Evolutionary conservation across 2,329 filamentous ascomycete species (phyloP).

Genomic region (Fusarium paranaense): DNA sequence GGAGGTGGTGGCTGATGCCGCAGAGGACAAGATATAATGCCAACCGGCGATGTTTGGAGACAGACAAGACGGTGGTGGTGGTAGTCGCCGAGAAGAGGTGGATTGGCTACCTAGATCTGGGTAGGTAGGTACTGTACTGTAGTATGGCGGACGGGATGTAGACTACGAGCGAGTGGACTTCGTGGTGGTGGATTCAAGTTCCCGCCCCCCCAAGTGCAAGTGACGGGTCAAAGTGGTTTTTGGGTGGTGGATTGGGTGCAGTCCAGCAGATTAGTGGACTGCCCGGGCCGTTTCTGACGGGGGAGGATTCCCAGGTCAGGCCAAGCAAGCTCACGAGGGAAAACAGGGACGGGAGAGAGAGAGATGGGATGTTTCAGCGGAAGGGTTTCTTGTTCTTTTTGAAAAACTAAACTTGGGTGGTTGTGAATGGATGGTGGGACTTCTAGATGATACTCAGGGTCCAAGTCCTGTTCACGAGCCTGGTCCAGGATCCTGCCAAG

Average conservation of each 20-base stretch:
- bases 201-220: conserved; percentile 14
- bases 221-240: neutral
- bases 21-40: conserved; percentile 2
- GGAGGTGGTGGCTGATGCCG: conserved; percentile 8
- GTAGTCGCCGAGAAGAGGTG: conserved; percentile 24
- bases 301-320: neutral
- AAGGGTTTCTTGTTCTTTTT: neutral
- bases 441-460: conserved; percentile 12
- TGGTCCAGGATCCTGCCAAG: conserved; percentile 16
- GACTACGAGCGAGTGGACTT: conserved; percentile 27
- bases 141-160: conserved; percentile 2
- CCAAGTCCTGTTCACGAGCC: conserved; percentile 37
- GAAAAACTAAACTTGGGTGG: neutral
- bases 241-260: neutral
- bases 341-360: neutral
- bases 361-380: neutral
- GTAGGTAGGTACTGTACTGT: neutral
- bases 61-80: conserved; percentile 27
- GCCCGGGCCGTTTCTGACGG: neutral
- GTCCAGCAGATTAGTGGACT: neutral
- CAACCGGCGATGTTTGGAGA: neutral
- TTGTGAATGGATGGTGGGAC: conserved; percentile 10
- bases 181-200: conserved; percentile 20
- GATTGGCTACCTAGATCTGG: conserved; percentile 30
- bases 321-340: neutral